phyloP scores from a whole-genome alignment of 2,329 filamentous ascomycete genomes.

The Aspergillus sp. region DNA sequence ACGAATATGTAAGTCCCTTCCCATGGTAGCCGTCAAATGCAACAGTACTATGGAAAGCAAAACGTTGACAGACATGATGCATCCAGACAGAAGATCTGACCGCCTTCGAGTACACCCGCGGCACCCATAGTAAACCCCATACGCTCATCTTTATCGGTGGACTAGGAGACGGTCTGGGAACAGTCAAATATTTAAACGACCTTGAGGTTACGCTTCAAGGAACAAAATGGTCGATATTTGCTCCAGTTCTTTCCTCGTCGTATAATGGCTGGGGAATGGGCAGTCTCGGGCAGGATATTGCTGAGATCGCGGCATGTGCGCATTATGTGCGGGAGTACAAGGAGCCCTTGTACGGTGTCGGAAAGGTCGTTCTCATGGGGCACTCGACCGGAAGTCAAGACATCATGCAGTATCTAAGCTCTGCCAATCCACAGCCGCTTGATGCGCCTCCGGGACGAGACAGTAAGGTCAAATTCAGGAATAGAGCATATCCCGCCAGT shows the following conservation, averaged over 20 bases:
- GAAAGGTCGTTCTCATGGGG: slow-evolving; percentile 63
- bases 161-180: slow-evolving; percentile 54
- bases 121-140: slow-evolving; percentile 34
- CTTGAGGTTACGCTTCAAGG: slow-evolving; percentile 47
- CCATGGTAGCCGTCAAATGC: too few relatives aligned
- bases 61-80: background rate
- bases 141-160: slow-evolving; percentile 58
- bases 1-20: slow-evolving; percentile 3
- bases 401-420: slow-evolving; percentile 3
- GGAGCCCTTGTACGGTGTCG: slow-evolving; percentile 24
- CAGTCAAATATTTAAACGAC: slow-evolving; percentile 50
- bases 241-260: slow-evolving; percentile 49
- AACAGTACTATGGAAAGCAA: background rate
- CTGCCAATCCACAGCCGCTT: background rate
- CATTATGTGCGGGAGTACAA: slow-evolving; percentile 46
- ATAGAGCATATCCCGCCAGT: background rate
- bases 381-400: slow-evolving; percentile 58
- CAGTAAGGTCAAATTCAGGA: too few relatives aligned
- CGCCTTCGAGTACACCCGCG: slow-evolving; percentile 37
- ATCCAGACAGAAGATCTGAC: slow-evolving; percentile 31
- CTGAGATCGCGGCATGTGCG: slow-evolving; percentile 51
- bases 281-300: slow-evolving; percentile 51
- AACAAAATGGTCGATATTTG: slow-evolving; percentile 51
- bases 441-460: background rate
- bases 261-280: slow-evolving; percentile 54